A percentile compares a stretch with the other conserved stretches of the same genome.
Conservation (phyloP, 164 flowering plant genomes). For the Vitis riparia region DNA sequence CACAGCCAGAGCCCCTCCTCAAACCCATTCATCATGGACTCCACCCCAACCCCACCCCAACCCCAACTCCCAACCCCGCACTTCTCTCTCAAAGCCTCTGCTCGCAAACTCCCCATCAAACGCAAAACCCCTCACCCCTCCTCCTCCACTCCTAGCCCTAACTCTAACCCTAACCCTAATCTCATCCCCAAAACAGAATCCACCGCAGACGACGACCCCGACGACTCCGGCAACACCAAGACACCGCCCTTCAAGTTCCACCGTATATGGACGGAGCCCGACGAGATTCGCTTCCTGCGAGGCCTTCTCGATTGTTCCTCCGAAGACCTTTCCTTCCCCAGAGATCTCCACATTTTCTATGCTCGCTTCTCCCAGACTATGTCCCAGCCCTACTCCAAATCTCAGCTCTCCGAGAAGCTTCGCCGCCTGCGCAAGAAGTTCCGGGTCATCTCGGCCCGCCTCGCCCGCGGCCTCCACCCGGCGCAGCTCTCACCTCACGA, state of each 20-base stretch:
- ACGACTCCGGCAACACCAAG: conserved; percentile 7
- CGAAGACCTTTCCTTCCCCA: conserved; percentile 43
- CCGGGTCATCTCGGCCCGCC: conserved; percentile 42
- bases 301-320: conserved; percentile 49
- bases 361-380: conserved; percentile 45
- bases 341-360: conserved; percentile 54
- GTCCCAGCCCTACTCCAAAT: conserved; percentile 56
- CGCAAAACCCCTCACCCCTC: conserved; percentile 44
- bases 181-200: conserved; percentile 15
- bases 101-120: conserved; percentile 64
- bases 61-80: conserved; percentile 18
- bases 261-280: conserved; percentile 67
- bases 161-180: conserved; percentile 4
- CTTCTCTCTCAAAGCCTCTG: conserved; percentile 34
- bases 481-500: conserved; percentile 51
- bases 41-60: conserved; percentile 22
- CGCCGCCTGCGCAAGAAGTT: conserved; percentile 63
- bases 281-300: conserved; percentile 64
- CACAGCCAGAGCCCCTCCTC: too few species aligned
- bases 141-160: conserved; percentile 11
- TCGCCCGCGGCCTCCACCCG: conserved; percentile 41
- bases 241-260: conserved; percentile 56
- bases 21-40: conserved; percentile 14
- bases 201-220: background rate
- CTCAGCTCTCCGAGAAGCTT: conserved; percentile 78